Evolutionary conservation across 2,329 filamentous ascomycete species (phyloP), one percentile per base, ranked within the genome.

Genomic region (Macroventuria anomochaeta): DNA sequence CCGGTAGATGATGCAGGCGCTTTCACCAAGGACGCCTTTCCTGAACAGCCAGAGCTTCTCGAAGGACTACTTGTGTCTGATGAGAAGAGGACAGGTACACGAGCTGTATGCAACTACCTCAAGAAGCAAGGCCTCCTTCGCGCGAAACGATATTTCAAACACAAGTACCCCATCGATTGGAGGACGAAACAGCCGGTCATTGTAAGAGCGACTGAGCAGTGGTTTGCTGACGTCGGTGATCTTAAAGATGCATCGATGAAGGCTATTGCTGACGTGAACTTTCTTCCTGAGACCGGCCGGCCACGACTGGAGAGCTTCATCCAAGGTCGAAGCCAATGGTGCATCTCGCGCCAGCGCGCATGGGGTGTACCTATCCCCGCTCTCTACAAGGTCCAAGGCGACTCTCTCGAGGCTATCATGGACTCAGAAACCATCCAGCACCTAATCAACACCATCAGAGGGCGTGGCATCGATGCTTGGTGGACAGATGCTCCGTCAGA

Each of bases 131-230:
- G 59, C 17, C 71, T 79, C n/a, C 83, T 97, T 3, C 77, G 97
- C 33, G 81, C 83, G 32, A 83, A 83, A 3, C 88, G 96, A 63
- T 81, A 81, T 51, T 88, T 93, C 70, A 82, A 82, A 46, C 95
- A 99, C 80, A 97, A 96, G 74, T 97, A 97, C 71, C 95, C 95
- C 0, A 96, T 97, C 64, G 95, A 99, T 76, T 99, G 95, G 95
- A 85, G 95, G 47, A 96, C 93, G 0, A 99, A 97, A 75, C 83
- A 89, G 62, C 95, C 95, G 1, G 88, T 99, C 42, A 91, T 99
- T 55, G 85, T 96, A 28, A 81, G 95, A 61, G 93, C 95, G 3
- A 99, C 96, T 0, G 91, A 93, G 31, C 95, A 99, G 76, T 99
- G 95, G 95, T 99, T 99, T 70, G 92, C 95, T 10, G 91, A 97